phyloP scores from a whole-genome alignment of 306 rosid genomes.

The Rubus parviflorus region DNA sequence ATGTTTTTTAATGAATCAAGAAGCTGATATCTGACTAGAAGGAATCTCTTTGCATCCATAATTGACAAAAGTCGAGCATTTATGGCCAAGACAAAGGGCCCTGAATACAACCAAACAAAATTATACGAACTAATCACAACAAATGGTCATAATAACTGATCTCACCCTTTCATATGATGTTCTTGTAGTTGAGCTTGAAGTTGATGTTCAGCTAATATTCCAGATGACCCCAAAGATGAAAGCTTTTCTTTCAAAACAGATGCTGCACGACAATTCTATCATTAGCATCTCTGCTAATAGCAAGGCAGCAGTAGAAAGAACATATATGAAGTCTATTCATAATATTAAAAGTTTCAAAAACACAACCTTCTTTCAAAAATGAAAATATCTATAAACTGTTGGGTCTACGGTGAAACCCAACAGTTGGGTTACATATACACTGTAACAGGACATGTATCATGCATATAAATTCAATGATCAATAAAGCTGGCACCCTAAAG shows the following conservation, averaged over 20 bases:
- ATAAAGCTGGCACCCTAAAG: not conserved
- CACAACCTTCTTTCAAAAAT: not conserved
- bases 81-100: not conserved
- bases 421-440: not conserved
- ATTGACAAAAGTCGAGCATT: not conserved
- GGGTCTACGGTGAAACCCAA: not conserved
- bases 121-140: not conserved
- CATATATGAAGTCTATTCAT: constrained; percentile 20
- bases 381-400: not conserved
- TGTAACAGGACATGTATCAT: not conserved
- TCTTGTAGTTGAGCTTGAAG: constrained; percentile 98
- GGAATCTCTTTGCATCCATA: not conserved
- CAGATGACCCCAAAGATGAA: constrained; percentile 88
- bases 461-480: not conserved
- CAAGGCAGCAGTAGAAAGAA: constrained; percentile 15
- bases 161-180: constrained; percentile 88
- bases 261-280: constrained; percentile 57
- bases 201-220: constrained; percentile 96
- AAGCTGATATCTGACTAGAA: not conserved
- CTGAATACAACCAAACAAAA: not conserved
- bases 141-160: not conserved
- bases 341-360: not conserved
- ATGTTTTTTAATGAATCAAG: not conserved
- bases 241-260: constrained; percentile 93
- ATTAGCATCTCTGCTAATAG: constrained; percentile 39